Base-by-base conservation (phyloP, 2,329 filamentous ascomycete species). In the Chrysosporium keratinophilum region DNA sequence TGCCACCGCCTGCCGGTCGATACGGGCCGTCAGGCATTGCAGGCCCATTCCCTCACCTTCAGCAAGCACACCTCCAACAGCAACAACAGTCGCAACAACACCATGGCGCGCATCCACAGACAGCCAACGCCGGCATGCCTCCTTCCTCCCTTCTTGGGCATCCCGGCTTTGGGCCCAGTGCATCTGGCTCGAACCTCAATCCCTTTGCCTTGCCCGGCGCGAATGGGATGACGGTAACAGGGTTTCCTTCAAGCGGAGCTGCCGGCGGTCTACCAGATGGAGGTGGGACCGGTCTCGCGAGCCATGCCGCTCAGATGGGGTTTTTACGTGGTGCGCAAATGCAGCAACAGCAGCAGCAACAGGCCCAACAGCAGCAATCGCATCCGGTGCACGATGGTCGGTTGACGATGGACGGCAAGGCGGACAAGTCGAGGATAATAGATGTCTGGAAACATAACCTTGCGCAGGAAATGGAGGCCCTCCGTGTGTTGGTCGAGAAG, bases 381-480 rank as follows among this genome's bases (percentile, higher is more conserved):
- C 60, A 64, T 52, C 57, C 68, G 34, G 62, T 61, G 33, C 74
- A 80, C 56, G 79, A 77, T 57, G 71, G 74, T n/a, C 71, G 77
- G 56, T 69, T 74, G 54, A 74, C 78, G 52, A 74, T 79, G 66
- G 78, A 69, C 61, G 71, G 70, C 69, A 81, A 79, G 71, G 78
- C 79, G 15, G 76, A 75, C 33, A 88, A 88, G 64, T 81, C 83
- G 58, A 79, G 89, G 68, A 97, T 97, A 83, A 81, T 90, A 60
- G 91, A 98, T 64, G 93, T 98, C 39, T 98, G 93, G 93, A 86
- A 85, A 67, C 82, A 88, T 62, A 97, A 97, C 64, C 73, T 97
- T 58, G 81, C 87, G 23, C 86, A 94, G 65, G 93, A 98, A 74
- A 93, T 98, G 85, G 84, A 82, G 7, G 76, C 86, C 48, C 71